Evolutionary conservation across 306 rosid species (phyloP), one percentile per base, ranked within the genome.

Genomic region (Herpetospermum pedunculosum): DNA sequence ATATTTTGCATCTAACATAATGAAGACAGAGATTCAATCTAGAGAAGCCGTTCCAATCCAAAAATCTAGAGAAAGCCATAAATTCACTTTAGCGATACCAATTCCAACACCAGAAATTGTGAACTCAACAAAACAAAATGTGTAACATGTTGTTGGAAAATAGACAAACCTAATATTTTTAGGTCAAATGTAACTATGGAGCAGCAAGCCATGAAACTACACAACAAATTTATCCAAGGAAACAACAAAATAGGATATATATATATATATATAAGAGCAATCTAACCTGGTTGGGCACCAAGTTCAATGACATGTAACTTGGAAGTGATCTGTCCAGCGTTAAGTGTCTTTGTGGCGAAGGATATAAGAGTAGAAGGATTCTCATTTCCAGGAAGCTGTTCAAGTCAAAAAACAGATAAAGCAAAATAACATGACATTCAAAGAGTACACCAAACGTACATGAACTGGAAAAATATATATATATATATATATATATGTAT

Each of bases 231-330:
- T 12, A 35, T 19, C 44, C 77, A 26, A 26, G 69, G 72, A 15
- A 55, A 18, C 54, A 23, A 35, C 35, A 68, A 25, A 43, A 69
- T 0, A 32, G 25, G 13, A 48, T 47, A 49, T 18, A n/a, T n/a
- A n/a, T n/a, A n/a, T n/a, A n/a, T n/a, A n/a, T n/a, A n/a, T n/a
- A 53, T 35, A 69, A 44, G 72, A 46, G 70, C 23, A 80, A 71
- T 71, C 80, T 78, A 29, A 92, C 99, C 99, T 88, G 97, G 96
- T 90, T 89, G 99, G 74, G 99, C 99, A 79, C 99, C 99, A 77
- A 94, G 86, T 85, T 94, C 99, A 69, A 94, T 94, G 60, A 94
- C 87, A 84, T 94, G 99, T 53, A 94, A 80, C 88, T 94, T 94
- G 28, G 99, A 91, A 68, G 89, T 80, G 65, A 94, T 80, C 79